Percentiles rank a stretch among this genome's conserved stretches.
Evolutionary conservation across 495 filamentous ascomycete genomes (phyloP).

Genomic region (Penicillium bialowiezense): DNA sequence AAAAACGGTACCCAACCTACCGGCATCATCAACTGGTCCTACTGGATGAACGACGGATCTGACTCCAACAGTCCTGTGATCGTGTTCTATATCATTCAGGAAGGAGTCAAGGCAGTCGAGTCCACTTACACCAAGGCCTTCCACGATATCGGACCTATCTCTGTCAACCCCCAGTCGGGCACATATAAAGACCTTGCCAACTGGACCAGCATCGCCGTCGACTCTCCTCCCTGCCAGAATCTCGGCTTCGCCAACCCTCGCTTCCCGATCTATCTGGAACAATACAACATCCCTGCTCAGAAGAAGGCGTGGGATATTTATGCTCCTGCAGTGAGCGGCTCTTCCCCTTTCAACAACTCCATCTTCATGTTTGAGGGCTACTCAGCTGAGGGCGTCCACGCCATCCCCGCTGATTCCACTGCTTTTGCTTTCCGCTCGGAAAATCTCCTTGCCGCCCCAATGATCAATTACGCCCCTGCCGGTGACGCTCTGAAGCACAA

Average conservation of each 20-base stretch:
- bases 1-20: constrained; percentile 37
- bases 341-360: constrained; percentile 34
- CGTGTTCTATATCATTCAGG: constrained; percentile 49
- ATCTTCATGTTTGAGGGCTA: constrained; percentile 58
- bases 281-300: constrained; percentile 45
- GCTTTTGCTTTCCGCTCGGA: constrained; percentile 45
- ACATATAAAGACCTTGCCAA: constrained; percentile 44
- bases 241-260: constrained; percentile 43
- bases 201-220: constrained; percentile 39
- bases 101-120: constrained; percentile 43
- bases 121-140: constrained; percentile 43
- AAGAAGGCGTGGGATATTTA: constrained; percentile 39
- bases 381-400: constrained; percentile 44
- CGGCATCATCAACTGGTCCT: constrained; percentile 49
- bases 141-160: constrained; percentile 41
- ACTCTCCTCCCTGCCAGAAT: constrained; percentile 43
- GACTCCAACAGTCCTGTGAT: constrained; percentile 47
- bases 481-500: constrained; percentile 23
- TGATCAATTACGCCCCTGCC: constrained; percentile 36
- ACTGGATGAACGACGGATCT: constrained; percentile 42
- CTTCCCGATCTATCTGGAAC: constrained; percentile 47
- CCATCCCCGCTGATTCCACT: constrained; percentile 25
- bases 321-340: constrained; percentile 22
- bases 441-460: constrained; percentile 44
- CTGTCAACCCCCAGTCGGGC: constrained; percentile 25